Conservation (phyloP, 257 asterid species). For the Ilex aquifolium region DNA sequence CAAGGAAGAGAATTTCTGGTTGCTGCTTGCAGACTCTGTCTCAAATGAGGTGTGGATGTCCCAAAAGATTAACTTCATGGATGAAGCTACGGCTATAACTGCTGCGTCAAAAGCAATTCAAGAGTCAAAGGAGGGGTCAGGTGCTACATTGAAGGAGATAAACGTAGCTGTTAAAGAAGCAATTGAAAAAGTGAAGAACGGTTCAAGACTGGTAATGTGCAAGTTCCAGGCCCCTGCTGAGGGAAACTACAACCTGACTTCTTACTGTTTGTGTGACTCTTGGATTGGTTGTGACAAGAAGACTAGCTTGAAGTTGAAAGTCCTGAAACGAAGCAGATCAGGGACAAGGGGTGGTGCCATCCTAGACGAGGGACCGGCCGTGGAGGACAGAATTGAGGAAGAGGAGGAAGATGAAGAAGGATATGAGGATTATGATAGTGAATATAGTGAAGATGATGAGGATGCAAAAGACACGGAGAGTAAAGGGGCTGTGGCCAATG, state of each 20-base stretch:
- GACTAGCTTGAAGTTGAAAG: slow-evolving; percentile 59
- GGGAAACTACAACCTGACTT: slow-evolving; percentile 68
- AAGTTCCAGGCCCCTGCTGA: slow-evolving; percentile 87
- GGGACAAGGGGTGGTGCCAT: slow-evolving; percentile 32
- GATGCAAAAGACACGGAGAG: slow-evolving; percentile 45
- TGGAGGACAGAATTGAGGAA: slow-evolving; percentile 86
- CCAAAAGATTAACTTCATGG: slow-evolving; percentile 86
- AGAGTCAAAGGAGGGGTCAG: slow-evolving; percentile 84
- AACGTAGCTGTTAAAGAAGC: slow-evolving; percentile 76
- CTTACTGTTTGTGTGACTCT: slow-evolving; percentile 78
- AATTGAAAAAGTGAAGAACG: slow-evolving; percentile 34
- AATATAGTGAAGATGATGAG: slow-evolving; percentile 91
- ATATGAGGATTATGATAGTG: slow-evolving; percentile 91
- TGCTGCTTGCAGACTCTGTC: slow-evolving; percentile 71
- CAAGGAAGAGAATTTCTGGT: slow-evolving; percentile 92
- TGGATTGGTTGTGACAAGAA: slow-evolving; percentile 96
- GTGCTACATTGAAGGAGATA: slow-evolving; percentile 70
- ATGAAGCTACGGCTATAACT: slow-evolving; percentile 69
- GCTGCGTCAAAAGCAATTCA: slow-evolving; percentile 94
- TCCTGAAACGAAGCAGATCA: slow-evolving; percentile 60
- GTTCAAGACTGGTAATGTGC: slow-evolving; percentile 40
- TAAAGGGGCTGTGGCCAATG: slow-evolving; percentile 45
- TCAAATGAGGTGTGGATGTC: slow-evolving; percentile 95
- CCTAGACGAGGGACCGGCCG: slow-evolving; percentile 39
- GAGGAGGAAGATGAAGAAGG: slow-evolving; percentile 83